Percentiles rank a stretch among this genome's conserved stretches.
Conservation (phyloP, 2,329 filamentous ascomycete genomes). For the Hypoxylon sp. region DNA sequence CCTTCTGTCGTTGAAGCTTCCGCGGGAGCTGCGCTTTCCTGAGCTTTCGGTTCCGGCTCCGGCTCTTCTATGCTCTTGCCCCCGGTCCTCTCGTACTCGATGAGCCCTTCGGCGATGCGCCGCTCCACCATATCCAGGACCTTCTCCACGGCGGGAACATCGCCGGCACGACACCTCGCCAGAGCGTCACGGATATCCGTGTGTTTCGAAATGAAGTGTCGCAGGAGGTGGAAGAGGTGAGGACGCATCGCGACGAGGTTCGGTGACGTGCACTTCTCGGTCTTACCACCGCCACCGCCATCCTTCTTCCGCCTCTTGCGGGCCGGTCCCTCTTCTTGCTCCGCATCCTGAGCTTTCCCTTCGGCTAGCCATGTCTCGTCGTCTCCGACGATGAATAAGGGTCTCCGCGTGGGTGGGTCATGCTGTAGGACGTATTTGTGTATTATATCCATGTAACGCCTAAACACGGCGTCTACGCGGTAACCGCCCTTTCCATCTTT, state of each 20-base stretch:
- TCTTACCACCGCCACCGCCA: slow-evolving; percentile 47
- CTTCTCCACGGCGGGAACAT: slow-evolving; percentile 81
- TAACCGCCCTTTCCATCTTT: slow-evolving; percentile 84
- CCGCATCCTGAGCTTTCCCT: slow-evolving; percentile 57
- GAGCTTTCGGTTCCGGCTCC: slow-evolving; percentile 41
- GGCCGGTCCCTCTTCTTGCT: slow-evolving; percentile 59
- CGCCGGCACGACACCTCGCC: slow-evolving; percentile 74
- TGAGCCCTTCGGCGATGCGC: slow-evolving; percentile 78
- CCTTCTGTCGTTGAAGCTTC: slow-evolving; percentile 38
- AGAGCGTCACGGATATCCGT: slow-evolving; percentile 89
- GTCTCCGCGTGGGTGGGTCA: slow-evolving; percentile 74
- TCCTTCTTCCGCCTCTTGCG: slow-evolving; percentile 64
- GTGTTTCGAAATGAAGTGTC: slow-evolving; percentile 83
- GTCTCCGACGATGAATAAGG: slow-evolving; percentile 78
- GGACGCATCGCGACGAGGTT: slow-evolving; percentile 88
- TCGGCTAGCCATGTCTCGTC: slow-evolving; percentile 62
- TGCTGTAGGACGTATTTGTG: slow-evolving; percentile 79
- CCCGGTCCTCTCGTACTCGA: slow-evolving; percentile 71
- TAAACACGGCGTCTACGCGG: slow-evolving; percentile 86
- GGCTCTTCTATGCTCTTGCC: slow-evolving; percentile 63
- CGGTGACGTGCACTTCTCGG: slow-evolving; percentile 58
- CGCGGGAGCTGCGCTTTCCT: slow-evolving; percentile 16
- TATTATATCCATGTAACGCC: slow-evolving; percentile 92
- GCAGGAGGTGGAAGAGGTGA: slow-evolving; percentile 91
- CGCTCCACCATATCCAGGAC: slow-evolving; percentile 81